Evolutionary conservation across 2,329 filamentous ascomycete species (phyloP).

Genomic region (Capronia epimyces): DNA sequence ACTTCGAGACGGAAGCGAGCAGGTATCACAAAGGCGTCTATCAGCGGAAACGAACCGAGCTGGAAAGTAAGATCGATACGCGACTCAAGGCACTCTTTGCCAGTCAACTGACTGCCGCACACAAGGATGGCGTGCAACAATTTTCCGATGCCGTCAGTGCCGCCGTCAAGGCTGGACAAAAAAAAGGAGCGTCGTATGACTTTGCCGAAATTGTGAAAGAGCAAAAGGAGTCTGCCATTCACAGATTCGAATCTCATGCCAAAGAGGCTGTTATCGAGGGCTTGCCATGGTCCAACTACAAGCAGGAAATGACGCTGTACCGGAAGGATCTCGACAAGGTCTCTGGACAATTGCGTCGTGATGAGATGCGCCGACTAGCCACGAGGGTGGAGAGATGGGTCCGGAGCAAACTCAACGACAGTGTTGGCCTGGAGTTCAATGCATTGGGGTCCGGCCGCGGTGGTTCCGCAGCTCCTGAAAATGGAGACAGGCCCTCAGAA

Average conservation of each 20-base stretch:
- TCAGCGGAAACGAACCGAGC: constrained; percentile 72
- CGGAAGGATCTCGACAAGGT: constrained; percentile 89
- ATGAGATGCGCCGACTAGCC: constrained; percentile 91
- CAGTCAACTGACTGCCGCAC: constrained; percentile 79
- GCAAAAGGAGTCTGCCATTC: constrained; percentile 71
- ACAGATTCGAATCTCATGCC: constrained; percentile 70
- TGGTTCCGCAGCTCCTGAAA: constrained; percentile 73
- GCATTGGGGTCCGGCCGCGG: constrained; percentile 84
- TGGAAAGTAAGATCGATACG: constrained; percentile 81
- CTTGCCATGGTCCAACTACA: constrained; percentile 83
- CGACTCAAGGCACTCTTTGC: constrained; percentile 82
- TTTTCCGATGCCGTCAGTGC: constrained; percentile 84
- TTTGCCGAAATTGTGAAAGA: constrained; percentile 88
- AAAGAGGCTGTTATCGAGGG: constrained; percentile 68
- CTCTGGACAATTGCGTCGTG: constrained; percentile 75
- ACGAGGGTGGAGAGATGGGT: constrained; percentile 93
- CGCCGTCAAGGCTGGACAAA: constrained; percentile 86
- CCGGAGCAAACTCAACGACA: constrained; percentile 76
- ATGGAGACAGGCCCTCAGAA: constrained; percentile 68
- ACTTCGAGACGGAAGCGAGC: constrained; percentile 86
- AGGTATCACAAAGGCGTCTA: constrained; percentile 97
- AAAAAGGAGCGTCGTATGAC: constrained; percentile 83
- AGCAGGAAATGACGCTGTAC: constrained; percentile 71
- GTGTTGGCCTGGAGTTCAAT: constrained; percentile 90
- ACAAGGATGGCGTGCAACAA: constrained; percentile 76